Conservation (phyloP, 2,329 filamentous ascomycete species). For the Fusarium haematococcum region DNA sequence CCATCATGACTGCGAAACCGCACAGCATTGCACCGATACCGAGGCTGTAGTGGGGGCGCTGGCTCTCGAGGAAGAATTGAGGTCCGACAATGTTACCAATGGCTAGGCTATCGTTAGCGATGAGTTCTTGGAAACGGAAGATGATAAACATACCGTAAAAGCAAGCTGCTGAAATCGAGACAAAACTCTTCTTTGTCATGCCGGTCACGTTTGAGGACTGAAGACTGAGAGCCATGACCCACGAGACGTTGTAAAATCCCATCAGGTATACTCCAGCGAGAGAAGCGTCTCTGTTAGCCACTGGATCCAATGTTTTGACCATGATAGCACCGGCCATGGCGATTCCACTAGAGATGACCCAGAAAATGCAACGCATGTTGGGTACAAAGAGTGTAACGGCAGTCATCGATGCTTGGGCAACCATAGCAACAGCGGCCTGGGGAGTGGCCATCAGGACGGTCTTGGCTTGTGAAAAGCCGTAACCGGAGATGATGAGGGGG, state of each 20-base stretch:
- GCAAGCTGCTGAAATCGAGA: slow-evolving; percentile 39
- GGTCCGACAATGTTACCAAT: slow-evolving; percentile 46
- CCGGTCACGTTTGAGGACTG: slow-evolving; percentile 44
- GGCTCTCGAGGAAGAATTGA: slow-evolving; percentile 39
- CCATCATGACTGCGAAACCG: slow-evolving; percentile 38
- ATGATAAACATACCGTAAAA: slow-evolving; percentile 30
- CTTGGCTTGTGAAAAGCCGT: slow-evolving; percentile 43
- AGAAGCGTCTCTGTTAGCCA: slow-evolving; percentile 34
- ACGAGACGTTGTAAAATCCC: slow-evolving; percentile 47
- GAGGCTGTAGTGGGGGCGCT: slow-evolving; percentile 41
- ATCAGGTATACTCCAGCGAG: slow-evolving; percentile 46
- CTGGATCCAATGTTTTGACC: slow-evolving; percentile 36
- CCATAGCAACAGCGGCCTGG: slow-evolving; percentile 46
- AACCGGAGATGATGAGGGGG: slow-evolving; percentile 70
- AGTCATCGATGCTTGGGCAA: slow-evolving; percentile 34
- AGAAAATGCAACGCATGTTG: slow-evolving; percentile 45
- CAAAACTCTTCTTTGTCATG: slow-evolving; percentile 45
- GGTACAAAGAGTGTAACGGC: slow-evolving; percentile 41
- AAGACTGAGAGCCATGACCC: slow-evolving; percentile 44
- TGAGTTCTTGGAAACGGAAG: background rate
- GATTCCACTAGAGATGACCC: slow-evolving; percentile 36
- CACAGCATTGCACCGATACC: slow-evolving; percentile 42
- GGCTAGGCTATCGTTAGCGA: slow-evolving; percentile 1
- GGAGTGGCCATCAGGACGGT: slow-evolving; percentile 47
- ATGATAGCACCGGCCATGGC: slow-evolving; percentile 41